phyloP scores from a whole-genome alignment of 305 asterid genomes.

The Fraxinus ornus region DNA sequence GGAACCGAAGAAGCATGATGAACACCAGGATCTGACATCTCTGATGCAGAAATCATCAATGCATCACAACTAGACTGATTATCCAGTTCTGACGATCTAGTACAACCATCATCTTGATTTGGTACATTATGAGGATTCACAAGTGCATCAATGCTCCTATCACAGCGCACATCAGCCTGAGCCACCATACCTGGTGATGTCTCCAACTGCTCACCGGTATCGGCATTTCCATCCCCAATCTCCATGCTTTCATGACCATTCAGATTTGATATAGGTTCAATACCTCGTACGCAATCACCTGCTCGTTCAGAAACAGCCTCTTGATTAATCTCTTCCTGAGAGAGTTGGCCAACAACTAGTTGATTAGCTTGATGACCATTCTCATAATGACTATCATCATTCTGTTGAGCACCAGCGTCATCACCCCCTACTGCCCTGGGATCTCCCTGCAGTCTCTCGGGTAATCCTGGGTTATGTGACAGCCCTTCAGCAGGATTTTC shows the following conservation, averaged over 20 bases:
- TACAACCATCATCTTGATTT: slow-evolving; percentile 38
- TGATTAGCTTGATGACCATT: slow-evolving; percentile 41
- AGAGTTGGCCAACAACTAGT: slow-evolving; percentile 41
- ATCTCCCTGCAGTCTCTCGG: slow-evolving; percentile 41
- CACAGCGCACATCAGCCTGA: slow-evolving; percentile 37
- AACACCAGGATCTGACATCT: slow-evolving; percentile 42
- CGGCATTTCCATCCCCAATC: slow-evolving; percentile 52
- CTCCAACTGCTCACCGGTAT: slow-evolving; percentile 39
- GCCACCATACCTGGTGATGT: slow-evolving; percentile 39
- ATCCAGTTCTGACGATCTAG: slow-evolving; percentile 40
- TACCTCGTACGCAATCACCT: slow-evolving; percentile 43
- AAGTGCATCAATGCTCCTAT: slow-evolving; percentile 34
- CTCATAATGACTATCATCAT: slow-evolving; percentile 27
- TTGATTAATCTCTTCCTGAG: slow-evolving; percentile 39
- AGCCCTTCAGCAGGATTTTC: slow-evolving; percentile 50
- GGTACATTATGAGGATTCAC: slow-evolving; percentile 36
- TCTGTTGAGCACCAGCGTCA: slow-evolving; percentile 37
- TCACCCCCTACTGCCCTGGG: slow-evolving; percentile 33
- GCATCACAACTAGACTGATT: slow-evolving; percentile 48
- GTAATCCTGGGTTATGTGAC: slow-evolving; percentile 42
- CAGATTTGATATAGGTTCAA: slow-evolving; percentile 42
- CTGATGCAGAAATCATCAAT: slow-evolving; percentile 41
- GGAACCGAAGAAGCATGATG: slow-evolving; percentile 52
- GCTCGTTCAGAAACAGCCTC: slow-evolving; percentile 52
- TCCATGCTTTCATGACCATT: slow-evolving; percentile 62